Base-by-base conservation (phyloP, 2,329 filamentous ascomycete genomes). In the Chrysoporthe deuterocubensis region DNA sequence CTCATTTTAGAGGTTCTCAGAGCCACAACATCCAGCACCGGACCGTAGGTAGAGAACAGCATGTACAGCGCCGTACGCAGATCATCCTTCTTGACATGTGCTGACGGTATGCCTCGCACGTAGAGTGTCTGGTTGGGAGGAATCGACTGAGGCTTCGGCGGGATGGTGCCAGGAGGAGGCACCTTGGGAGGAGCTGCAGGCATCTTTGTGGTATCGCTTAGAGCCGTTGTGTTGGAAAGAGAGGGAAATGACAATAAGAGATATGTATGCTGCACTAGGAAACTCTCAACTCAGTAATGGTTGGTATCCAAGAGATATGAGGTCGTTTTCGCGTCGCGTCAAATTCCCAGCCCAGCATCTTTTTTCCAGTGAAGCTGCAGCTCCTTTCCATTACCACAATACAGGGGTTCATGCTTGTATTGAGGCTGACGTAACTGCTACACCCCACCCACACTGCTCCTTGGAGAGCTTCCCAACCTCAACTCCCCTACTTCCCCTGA, bases 1-100 rank as follows among this genome's bases (percentile, higher is more conserved):
- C 96, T 91, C 94, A 98, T 97, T 81, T 93, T 93, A 78, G 85
- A 85, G 1, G 93, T 97, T 82, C 94, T 96, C 73, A 97, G 84
- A 42, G 93, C 92, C 61, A 97, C 92, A 26, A 99, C 88, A 77
- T 99, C 96, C 68, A 99, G 87, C 18, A 99, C 92, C 0, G 93
- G 89, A 52, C 96, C 96, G 77, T 97, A 97, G 16, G 94, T 97
- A 13, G 94, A 93, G 79, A 98, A 98, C 14, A 98, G 87, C 79
- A 94, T 92, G 81, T 99, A 99, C 42, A 99, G 86, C 5, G 91
- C 91, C 58, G 93, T 91, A 75, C 94, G 90, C 54, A 99, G 82
- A 77, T 98, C 94, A 70, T 88, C 84, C 79, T 98, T 99, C 75
- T 92, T 92, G 71, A 98, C 88, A 82, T 97, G 97, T 70, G 94